phyloP scores from a whole-genome alignment of 2,329 filamentous ascomycete genomes.

The Paecilomyces fulvus region DNA sequence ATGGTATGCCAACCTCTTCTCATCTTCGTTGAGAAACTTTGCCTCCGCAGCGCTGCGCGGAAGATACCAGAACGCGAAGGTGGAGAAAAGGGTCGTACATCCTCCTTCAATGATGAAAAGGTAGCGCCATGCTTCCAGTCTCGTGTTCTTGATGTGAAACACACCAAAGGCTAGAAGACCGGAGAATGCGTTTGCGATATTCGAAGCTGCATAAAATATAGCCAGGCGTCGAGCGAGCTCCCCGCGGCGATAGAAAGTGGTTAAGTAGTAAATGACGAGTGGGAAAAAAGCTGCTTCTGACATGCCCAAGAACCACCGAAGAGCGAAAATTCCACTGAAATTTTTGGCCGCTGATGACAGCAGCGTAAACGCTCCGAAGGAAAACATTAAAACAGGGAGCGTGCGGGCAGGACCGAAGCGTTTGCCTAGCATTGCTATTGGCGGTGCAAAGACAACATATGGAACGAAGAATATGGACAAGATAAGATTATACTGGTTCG shows the following conservation, averaged over 20 bases:
- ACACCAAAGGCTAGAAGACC: slow-evolving; percentile 53
- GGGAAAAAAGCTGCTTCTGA: slow-evolving; percentile 63
- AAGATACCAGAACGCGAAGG: slow-evolving; percentile 62
- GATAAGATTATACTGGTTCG: slow-evolving; percentile 60
- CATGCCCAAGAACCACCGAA: slow-evolving; percentile 63
- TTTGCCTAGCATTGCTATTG: slow-evolving; percentile 59
- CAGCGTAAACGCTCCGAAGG: slow-evolving; percentile 58
- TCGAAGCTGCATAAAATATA: slow-evolving; percentile 67
- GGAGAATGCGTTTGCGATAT: slow-evolving; percentile 61
- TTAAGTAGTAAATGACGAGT: slow-evolving; percentile 56
- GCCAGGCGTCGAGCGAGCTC: slow-evolving; percentile 63
- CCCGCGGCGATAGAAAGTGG: slow-evolving; percentile 61
- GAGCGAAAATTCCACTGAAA: slow-evolving; percentile 57
- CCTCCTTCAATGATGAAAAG: slow-evolving; percentile 51
- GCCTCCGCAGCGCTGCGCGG: slow-evolving; percentile 57
- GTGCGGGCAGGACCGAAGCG: slow-evolving; percentile 56
- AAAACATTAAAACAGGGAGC: slow-evolving; percentile 60
- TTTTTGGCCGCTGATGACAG: slow-evolving; percentile 49
- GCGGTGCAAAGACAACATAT: slow-evolving; percentile 61
- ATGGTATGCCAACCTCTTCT: slow-evolving; percentile 60
- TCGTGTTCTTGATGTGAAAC: slow-evolving; percentile 48
- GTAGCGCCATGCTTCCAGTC: slow-evolving; percentile 44
- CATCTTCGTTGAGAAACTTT: slow-evolving; percentile 55
- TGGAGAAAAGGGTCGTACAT: slow-evolving; percentile 52
- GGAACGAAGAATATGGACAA: slow-evolving; percentile 67